Evolutionary conservation across 768 basidiomycete species (phyloP).

Genomic region (Trametes maxima): DNA sequence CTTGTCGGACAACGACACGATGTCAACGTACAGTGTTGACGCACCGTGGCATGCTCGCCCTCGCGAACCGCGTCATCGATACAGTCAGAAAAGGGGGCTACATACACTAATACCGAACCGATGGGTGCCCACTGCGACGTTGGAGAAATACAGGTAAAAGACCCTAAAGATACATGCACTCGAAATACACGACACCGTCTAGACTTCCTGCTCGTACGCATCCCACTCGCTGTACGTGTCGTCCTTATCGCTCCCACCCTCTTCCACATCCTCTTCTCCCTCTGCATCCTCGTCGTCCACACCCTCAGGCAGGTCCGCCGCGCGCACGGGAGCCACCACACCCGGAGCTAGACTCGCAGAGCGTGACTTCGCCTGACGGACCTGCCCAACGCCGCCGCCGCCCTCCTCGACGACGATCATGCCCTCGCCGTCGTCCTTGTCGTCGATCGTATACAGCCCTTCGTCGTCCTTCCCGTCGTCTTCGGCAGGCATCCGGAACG

Average conservation of each 20-base stretch:
- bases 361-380: constrained; percentile 12
- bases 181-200: neutral
- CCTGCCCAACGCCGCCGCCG: constrained; percentile 36
- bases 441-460: constrained; percentile 56
- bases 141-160: too few relatives aligned
- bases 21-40: too few relatives aligned
- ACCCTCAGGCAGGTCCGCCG: constrained; percentile 18
- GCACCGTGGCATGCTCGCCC: too few relatives aligned
- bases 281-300: constrained; percentile 27
- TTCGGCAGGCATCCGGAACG: constrained; percentile 18
- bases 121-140: too few relatives aligned
- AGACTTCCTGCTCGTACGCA: constrained; percentile 75
- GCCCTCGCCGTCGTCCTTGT: constrained; percentile 44
- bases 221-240: constrained; percentile 49
- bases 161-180: too few relatives aligned
- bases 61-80: too few relatives aligned
- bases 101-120: too few relatives aligned
- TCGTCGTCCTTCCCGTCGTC: constrained; percentile 52
- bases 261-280: constrained; percentile 31
- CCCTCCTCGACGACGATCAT: constrained; percentile 43
- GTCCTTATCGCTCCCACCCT: constrained; percentile 43
- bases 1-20: too few relatives aligned
- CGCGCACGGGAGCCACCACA: constrained; percentile 31
- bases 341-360: constrained; percentile 19
- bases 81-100: too few relatives aligned